These are phyloP conservation scores for Geotrichum candidum DNA, from an alignment of 1,139 yeast species.

Conservation along the genomic window DNA sequence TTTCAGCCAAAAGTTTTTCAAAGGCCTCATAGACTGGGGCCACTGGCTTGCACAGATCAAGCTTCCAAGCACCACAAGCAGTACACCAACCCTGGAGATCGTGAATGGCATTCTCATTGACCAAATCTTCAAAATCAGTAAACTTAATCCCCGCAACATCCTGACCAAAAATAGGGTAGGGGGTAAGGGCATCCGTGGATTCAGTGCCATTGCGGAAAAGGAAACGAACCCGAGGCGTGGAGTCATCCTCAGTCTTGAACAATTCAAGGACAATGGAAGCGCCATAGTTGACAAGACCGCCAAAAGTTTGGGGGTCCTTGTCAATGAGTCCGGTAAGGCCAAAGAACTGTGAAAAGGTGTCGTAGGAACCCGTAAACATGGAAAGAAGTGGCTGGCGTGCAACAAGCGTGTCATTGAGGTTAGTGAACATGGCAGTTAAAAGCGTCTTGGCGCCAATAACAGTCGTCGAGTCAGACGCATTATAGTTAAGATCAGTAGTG, in stretches of 20 bases:
- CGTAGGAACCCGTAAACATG: slow-evolving; percentile 41
- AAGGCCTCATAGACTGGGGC: slow-evolving; percentile 23
- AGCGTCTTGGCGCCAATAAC: slow-evolving; percentile 40
- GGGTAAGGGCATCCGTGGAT: slow-evolving; percentile 29
- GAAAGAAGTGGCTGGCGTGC: slow-evolving; percentile 36
- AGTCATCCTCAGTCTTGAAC: slow-evolving; percentile 25
- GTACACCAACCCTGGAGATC: slow-evolving; percentile 38
- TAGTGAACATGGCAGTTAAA: slow-evolving; percentile 33
- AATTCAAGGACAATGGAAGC: slow-evolving; percentile 41
- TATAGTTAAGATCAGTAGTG: slow-evolving; percentile 37
- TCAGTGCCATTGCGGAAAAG: slow-evolving; percentile 42
- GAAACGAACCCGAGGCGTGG: slow-evolving; percentile 37
- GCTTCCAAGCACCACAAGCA: slow-evolving; percentile 31
- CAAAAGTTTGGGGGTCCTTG: slow-evolving; percentile 31
- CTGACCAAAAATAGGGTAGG: slow-evolving; percentile 37
- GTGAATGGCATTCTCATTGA: slow-evolving; percentile 29
- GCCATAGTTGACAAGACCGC: slow-evolving; percentile 43
- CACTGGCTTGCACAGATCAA: slow-evolving; percentile 34
- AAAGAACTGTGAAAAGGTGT: slow-evolving; percentile 38
- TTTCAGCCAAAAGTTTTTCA: slow-evolving; percentile 21
- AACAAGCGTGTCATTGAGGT: slow-evolving; percentile 35
- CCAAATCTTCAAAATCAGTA: slow-evolving; percentile 32
- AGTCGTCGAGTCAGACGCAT: slow-evolving; percentile 29
- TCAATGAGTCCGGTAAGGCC: slow-evolving; percentile 35
- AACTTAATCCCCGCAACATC: slow-evolving; percentile 33